These are phyloP conservation scores for Thalassiosira livingstoniorum DNA, from an alignment of 352 stramenopile species.

Conservation along the genomic window DNA sequence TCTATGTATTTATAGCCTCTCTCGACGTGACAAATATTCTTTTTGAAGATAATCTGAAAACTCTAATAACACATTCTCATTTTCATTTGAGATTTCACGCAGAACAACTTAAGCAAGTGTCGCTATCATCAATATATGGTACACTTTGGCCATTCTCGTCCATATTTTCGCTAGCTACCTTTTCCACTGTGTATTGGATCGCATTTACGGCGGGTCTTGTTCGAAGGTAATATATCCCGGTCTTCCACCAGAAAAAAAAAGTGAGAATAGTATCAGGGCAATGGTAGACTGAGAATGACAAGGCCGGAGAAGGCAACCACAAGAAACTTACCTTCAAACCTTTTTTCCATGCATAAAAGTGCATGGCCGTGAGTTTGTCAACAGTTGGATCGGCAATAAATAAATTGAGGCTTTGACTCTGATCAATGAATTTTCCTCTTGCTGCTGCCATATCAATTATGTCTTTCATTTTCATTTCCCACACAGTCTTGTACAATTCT, in stretches of 20 bases:
- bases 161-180: slow-evolving; percentile 29
- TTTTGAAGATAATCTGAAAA: no score
- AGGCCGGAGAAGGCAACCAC: not conserved
- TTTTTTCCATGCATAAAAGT: slow-evolving; percentile 97
- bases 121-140: slow-evolving; percentile 48
- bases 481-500: slow-evolving; percentile 98
- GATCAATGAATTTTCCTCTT: slow-evolving; percentile 84
- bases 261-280: slow-evolving; percentile 1
- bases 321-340: slow-evolving; percentile 88
- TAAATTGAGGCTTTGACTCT: slow-evolving; percentile 94
- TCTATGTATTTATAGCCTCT: no score
- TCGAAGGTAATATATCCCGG: slow-evolving; percentile 99
- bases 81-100: slow-evolving; percentile 14
- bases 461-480: slow-evolving; percentile 89
- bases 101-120: slow-evolving; percentile 73
- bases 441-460: slow-evolving; percentile 87
- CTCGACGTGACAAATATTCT: no score
- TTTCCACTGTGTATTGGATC: slow-evolving; percentile 98
- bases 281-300: no score
- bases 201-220: slow-evolving; percentile 96
- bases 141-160: slow-evolving; percentile 22
- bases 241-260: slow-evolving; percentile 85
- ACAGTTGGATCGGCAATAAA: slow-evolving; percentile 93
- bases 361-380: slow-evolving; percentile 95
- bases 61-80: no score